Conservation (phyloP, 805 yeast genomes). For the Candida bentonensis region DNA sequence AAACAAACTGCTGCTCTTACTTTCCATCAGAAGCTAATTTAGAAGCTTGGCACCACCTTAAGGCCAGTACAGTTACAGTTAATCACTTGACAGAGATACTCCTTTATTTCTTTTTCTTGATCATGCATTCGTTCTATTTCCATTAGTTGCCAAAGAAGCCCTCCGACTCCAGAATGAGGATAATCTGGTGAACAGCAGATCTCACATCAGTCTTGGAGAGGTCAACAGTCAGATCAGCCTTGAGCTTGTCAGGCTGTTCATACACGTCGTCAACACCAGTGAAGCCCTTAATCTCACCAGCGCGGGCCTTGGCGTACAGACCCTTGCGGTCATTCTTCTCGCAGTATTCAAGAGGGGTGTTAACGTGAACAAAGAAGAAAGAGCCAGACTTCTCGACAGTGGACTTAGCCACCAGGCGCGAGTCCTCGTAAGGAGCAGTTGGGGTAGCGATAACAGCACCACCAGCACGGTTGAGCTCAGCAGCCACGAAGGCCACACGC, state of each 20-base stretch:
- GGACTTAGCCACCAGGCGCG: slow-evolving; percentile 30
- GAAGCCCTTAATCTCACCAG: slow-evolving; percentile 33
- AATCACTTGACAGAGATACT: too few species aligned
- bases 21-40: too few species aligned
- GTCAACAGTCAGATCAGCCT: slow-evolving; percentile 44
- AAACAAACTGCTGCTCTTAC: too few species aligned
- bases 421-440: slow-evolving; percentile 30
- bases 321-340: slow-evolving; percentile 38
- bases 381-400: slow-evolving; percentile 35
- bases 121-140: too few species aligned
- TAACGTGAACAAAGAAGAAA: slow-evolving; percentile 37
- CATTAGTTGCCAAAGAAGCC: slow-evolving; percentile 49
- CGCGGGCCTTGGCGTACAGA: slow-evolving; percentile 30
- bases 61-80: too few species aligned
- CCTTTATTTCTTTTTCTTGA: too few species aligned
- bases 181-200: slow-evolving; percentile 61
- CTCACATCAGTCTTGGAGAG: slow-evolving; percentile 42
- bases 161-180: slow-evolving; percentile 61
- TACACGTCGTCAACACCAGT: slow-evolving; percentile 35
- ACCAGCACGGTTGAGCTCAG: slow-evolving; percentile 78
- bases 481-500: slow-evolving; percentile 48
- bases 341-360: slow-evolving; percentile 33
- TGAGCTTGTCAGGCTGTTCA: slow-evolving; percentile 28
- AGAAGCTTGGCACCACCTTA: too few species aligned
- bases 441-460: slow-evolving; percentile 73